A percentile compares a stretch with the other conserved stretches of the same genome.
phyloP scores from a whole-genome alignment of 257 asterid species.

The Ajuga chamaepitys region DNA sequence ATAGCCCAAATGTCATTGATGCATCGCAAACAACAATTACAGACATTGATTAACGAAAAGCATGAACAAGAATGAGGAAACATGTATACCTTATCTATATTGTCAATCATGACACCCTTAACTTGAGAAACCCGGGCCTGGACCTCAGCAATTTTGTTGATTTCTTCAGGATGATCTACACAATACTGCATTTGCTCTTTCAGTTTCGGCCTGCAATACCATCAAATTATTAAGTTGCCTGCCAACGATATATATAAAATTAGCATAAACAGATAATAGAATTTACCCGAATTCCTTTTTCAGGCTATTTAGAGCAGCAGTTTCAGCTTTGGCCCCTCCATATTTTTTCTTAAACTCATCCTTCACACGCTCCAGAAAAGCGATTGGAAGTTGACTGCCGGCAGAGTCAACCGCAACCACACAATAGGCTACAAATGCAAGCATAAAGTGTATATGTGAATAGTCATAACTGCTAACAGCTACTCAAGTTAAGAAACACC shows the following conservation, averaged over 20 bases:
- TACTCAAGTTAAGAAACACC: too few species aligned
- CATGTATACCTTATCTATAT: conserved; percentile 60
- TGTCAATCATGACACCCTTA: conserved; percentile 98
- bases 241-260: too few species aligned
- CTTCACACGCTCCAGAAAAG: conserved; percentile 46
- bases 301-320: conserved; percentile 36
- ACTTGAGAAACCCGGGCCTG: conserved; percentile 97
- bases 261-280: background rate
- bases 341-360: conserved; percentile 45
- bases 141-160: conserved; percentile 81
- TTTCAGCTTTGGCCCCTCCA: conserved; percentile 40
- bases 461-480: too few species aligned
- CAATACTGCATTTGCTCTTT: conserved; percentile 98
- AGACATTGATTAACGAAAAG: too few species aligned
- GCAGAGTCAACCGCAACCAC: conserved; percentile 50
- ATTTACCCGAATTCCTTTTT: conserved; percentile 41
- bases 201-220: conserved; percentile 60
- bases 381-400: conserved; percentile 50
- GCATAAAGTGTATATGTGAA: background rate
- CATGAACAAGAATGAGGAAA: background rate
- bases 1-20: too few species aligned
- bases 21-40: too few species aligned
- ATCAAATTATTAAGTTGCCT: background rate
- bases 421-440: conserved; percentile 34
- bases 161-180: conserved; percentile 92